Evolutionary conservation across 164 flowering plant species (phyloP).

Genomic region (Platanus orientalis): DNA sequence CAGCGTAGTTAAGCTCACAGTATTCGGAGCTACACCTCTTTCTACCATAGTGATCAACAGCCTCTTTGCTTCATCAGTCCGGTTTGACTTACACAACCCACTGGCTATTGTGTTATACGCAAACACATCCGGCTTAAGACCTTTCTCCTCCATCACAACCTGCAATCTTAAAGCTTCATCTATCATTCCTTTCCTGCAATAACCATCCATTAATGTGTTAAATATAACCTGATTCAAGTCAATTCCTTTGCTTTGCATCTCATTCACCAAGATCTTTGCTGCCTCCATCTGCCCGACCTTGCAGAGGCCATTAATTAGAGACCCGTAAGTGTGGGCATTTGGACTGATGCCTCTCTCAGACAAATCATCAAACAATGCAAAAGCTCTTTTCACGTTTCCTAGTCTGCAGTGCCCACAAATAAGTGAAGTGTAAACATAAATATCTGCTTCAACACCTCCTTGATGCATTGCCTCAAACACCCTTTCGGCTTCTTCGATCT

Average conservation of each 20-base stretch:
- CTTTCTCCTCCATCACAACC: slow-evolving; percentile 46
- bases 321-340: slow-evolving; percentile 48
- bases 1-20: slow-evolving; percentile 46
- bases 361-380: slow-evolving; percentile 44
- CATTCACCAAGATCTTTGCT: slow-evolving; percentile 35
- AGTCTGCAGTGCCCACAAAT: slow-evolving; percentile 35
- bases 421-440: slow-evolving; percentile 42
- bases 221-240: slow-evolving; percentile 39
- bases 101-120: slow-evolving; percentile 32
- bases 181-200: slow-evolving; percentile 44
- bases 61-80: slow-evolving; percentile 42
- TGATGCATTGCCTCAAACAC: slow-evolving; percentile 46
- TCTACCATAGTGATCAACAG: slow-evolving; percentile 36
- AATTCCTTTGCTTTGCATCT: slow-evolving; percentile 55
- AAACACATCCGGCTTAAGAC: slow-evolving; percentile 29
- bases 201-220: slow-evolving; percentile 36
- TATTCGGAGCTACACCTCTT: slow-evolving; percentile 36
- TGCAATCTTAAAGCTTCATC: slow-evolving; percentile 45
- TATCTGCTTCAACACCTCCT: slow-evolving; percentile 35
- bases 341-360: slow-evolving; percentile 37
- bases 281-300: slow-evolving; percentile 49
- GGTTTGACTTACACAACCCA: slow-evolving; percentile 36
- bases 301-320: slow-evolving; percentile 50
- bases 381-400: slow-evolving; percentile 41
- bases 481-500: slow-evolving; percentile 44